These are phyloP conservation scores for Dactylellina drechsleri DNA, from an alignment of 2,329 filamentous ascomycete species.

Conservation along the genomic window DNA sequence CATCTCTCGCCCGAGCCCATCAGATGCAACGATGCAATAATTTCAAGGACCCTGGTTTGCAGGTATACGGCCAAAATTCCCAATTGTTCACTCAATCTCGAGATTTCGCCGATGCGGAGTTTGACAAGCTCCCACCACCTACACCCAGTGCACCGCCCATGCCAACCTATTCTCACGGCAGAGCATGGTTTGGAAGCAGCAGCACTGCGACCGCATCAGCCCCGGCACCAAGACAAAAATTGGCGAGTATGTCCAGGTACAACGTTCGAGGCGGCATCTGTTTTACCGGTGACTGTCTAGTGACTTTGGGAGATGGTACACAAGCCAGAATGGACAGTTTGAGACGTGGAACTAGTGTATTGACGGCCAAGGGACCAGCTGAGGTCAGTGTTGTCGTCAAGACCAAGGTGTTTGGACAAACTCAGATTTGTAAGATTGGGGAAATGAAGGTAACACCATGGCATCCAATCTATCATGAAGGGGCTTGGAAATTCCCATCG, in stretches of 20 bases:
- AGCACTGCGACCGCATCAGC: neutral
- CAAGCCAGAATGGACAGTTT: constrained; percentile 64
- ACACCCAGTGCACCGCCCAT: constrained; percentile 54
- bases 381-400: constrained; percentile 67
- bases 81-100: constrained; percentile 67
- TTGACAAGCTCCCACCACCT: constrained; percentile 60
- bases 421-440: constrained; percentile 64
- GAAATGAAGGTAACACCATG: constrained; percentile 69
- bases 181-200: constrained; percentile 1
- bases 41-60: constrained; percentile 71
- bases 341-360: constrained; percentile 64
- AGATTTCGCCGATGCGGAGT: constrained; percentile 65
- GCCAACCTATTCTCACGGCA: constrained; percentile 20
- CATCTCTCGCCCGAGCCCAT: constrained; percentile 69
- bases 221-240: neutral
- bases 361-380: constrained; percentile 66
- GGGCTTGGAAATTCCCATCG: constrained; percentile 66
- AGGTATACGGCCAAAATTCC: constrained; percentile 67
- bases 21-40: constrained; percentile 70
- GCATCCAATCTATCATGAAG: constrained; percentile 67
- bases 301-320: constrained; percentile 64
- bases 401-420: constrained; percentile 63
- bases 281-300: constrained; percentile 67
- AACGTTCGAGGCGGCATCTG: constrained; percentile 64
- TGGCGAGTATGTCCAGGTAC: constrained; percentile 63